A percentile compares a stretch with the other conserved stretches of the same genome.
phyloP scores from a whole-genome alignment of 2,329 filamentous ascomycete species.

The Lasiodiplodia sp. region DNA sequence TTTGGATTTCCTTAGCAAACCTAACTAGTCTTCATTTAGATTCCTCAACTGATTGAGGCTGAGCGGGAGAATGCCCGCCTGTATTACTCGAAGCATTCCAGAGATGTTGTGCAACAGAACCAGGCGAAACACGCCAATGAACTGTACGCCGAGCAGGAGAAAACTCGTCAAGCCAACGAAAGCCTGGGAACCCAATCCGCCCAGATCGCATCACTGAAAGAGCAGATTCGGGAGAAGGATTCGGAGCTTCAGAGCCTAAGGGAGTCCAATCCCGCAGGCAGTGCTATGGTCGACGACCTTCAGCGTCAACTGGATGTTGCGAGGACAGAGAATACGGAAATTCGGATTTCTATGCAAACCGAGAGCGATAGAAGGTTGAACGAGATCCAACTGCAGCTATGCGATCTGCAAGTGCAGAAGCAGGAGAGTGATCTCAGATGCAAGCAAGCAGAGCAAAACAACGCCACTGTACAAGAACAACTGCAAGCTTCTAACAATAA shows the following conservation, averaged over 20 bases:
- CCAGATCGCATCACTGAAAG: conserved; percentile 8
- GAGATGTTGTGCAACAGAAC: not conserved
- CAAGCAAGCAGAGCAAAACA: not conserved
- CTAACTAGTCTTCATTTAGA: not conserved
- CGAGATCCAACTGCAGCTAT: not conserved
- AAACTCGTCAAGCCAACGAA: not conserved
- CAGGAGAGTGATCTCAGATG: not conserved
- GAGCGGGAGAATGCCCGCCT: not conserved
- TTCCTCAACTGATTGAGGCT: not conserved
- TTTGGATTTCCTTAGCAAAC: not conserved
- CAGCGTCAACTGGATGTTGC: not conserved
- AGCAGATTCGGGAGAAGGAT: not conserved
- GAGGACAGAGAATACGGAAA: not conserved
- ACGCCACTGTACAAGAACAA: not conserved
- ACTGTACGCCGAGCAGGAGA: not conserved
- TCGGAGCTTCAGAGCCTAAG: not conserved
- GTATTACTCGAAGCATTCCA: not conserved
- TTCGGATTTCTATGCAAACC: not conserved
- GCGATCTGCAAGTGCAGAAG: not conserved
- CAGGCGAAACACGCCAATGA: not conserved
- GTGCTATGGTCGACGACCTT: not conserved
- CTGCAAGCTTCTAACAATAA: not conserved
- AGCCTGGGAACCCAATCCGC: not conserved
- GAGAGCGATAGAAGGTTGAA: not conserved
- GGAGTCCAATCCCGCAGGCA: no score